These are phyloP conservation scores for Suillus subaureus DNA, from an alignment of 768 basidiomycete species.

Conservation along the genomic window DNA sequence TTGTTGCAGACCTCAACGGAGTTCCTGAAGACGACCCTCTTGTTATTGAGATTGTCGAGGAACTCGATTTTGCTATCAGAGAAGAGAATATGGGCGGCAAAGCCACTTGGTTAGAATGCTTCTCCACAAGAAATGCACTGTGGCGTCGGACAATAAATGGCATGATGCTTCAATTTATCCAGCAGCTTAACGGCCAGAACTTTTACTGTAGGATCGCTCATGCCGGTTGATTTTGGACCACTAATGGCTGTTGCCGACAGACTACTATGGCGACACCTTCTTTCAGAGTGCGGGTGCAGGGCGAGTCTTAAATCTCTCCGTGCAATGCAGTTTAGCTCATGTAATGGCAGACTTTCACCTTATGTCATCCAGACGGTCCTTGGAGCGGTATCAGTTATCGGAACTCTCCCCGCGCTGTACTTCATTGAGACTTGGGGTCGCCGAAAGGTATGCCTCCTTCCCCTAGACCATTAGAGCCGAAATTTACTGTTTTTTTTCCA, in stretches of 20 bases:
- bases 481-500: slow-evolving; percentile 22
- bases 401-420: slow-evolving; percentile 67
- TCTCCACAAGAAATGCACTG: slow-evolving; percentile 64
- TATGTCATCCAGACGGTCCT: slow-evolving; percentile 78
- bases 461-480: neutral
- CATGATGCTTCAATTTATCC: slow-evolving; percentile 84
- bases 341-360: slow-evolving; percentile 49
- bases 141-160: slow-evolving; percentile 78
- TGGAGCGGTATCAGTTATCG: slow-evolving; percentile 73
- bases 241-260: slow-evolving; percentile 36
- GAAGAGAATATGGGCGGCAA: slow-evolving; percentile 82
- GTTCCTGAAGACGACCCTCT: slow-evolving; percentile 59
- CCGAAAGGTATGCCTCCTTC: slow-evolving; percentile 46
- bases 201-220: slow-evolving; percentile 61
- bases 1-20: slow-evolving; percentile 68
- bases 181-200: slow-evolving; percentile 81
- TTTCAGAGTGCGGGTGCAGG: slow-evolving; percentile 72
- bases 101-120: slow-evolving; percentile 79
- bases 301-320: slow-evolving; percentile 34
- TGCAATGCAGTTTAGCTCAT: slow-evolving; percentile 1
- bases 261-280: slow-evolving; percentile 82
- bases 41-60: slow-evolving; percentile 61
- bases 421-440: slow-evolving; percentile 80
- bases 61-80: slow-evolving; percentile 64
- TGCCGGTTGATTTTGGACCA: slow-evolving; percentile 9